These are phyloP conservation scores for Atalantia buxifolia DNA, from an alignment of 345 rosid genomes.

Conservation along the genomic window DNA sequence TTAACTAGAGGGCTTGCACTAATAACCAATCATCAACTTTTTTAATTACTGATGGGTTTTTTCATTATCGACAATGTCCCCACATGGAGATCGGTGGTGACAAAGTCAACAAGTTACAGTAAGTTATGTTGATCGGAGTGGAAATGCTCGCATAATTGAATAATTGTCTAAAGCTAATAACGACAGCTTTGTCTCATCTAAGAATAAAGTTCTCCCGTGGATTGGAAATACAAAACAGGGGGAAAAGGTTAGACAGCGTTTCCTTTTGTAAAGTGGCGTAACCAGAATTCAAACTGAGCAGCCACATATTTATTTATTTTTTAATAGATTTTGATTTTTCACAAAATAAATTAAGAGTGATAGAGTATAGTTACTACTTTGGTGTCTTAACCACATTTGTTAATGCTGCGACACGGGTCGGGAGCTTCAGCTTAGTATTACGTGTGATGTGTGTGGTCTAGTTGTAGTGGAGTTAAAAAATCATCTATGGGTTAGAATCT, in stretches of 20 bases:
- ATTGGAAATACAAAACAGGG: background rate
- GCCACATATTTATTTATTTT: too few relatives aligned
- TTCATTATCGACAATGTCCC: slow-evolving; percentile 9
- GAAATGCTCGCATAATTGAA: background rate
- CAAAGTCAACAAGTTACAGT: slow-evolving; percentile 10
- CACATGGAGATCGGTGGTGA: background rate
- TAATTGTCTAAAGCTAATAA: slow-evolving; percentile 5
- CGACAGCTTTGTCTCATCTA: background rate
- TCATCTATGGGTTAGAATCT: too few relatives aligned
- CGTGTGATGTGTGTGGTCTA: too few relatives aligned
- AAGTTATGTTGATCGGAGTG: background rate
- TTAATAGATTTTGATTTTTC: too few relatives aligned
- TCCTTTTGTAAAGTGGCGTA: background rate
- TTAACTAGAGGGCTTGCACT: background rate
- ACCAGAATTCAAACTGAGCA: too few relatives aligned
- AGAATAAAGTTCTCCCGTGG: background rate
- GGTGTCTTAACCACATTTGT: too few relatives aligned
- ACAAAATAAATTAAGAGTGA: too few relatives aligned
- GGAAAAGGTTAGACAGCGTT: background rate
- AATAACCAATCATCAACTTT: background rate
- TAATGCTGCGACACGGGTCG: too few relatives aligned
- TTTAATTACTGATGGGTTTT: background rate
- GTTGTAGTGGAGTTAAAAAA: too few relatives aligned
- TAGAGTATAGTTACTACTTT: too few relatives aligned
- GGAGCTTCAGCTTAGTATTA: too few relatives aligned